Conservation (phyloP, 2,329 filamentous ascomycete species). For the Fonsecaea multimorphosa region DNA sequence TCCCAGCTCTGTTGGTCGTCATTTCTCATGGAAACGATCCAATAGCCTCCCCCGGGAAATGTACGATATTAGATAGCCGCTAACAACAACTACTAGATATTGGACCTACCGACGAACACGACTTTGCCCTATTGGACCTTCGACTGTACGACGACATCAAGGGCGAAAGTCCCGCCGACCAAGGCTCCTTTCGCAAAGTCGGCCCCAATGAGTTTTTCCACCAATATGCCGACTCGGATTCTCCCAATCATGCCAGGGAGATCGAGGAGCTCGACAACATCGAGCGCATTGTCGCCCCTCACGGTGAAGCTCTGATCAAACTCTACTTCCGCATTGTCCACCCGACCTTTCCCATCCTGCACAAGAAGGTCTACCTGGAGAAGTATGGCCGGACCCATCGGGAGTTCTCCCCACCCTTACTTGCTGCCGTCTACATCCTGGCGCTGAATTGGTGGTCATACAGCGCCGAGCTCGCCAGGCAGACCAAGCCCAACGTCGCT, state of each 20-base stretch:
- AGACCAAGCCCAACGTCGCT: slow-evolving; percentile 39
- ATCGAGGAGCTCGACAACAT: slow-evolving; percentile 49
- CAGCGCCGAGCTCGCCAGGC: slow-evolving; percentile 42
- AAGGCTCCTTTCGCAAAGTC: slow-evolving; percentile 40
- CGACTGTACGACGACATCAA: slow-evolving; percentile 39
- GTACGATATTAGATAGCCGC: not conserved
- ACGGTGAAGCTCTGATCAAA: slow-evolving; percentile 78
- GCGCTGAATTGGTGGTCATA: slow-evolving; percentile 89
- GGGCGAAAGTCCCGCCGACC: slow-evolving; percentile 36
- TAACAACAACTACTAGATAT: slow-evolving; percentile 23
- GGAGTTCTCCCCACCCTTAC: slow-evolving; percentile 75
- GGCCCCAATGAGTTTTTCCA: slow-evolving; percentile 39
- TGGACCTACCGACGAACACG: slow-evolving; percentile 41
- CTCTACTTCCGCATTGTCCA: slow-evolving; percentile 83
- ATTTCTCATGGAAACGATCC: not conserved
- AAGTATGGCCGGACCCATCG: slow-evolving; percentile 75
- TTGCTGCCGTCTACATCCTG: slow-evolving; percentile 81
- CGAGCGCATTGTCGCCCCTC: slow-evolving; percentile 75
- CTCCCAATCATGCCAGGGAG: slow-evolving; percentile 38
- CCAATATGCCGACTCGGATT: slow-evolving; percentile 39
- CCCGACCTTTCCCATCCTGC: slow-evolving; percentile 80
- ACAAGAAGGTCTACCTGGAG: slow-evolving; percentile 79
- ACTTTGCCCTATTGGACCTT: slow-evolving; percentile 39
- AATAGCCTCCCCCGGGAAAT: not conserved
- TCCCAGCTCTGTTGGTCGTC: no score